Percentiles rank a stretch among this genome's conserved stretches.
Evolutionary conservation across 2,329 filamentous ascomycete species (phyloP).

Genomic region (Epichloe brachyelytri): DNA sequence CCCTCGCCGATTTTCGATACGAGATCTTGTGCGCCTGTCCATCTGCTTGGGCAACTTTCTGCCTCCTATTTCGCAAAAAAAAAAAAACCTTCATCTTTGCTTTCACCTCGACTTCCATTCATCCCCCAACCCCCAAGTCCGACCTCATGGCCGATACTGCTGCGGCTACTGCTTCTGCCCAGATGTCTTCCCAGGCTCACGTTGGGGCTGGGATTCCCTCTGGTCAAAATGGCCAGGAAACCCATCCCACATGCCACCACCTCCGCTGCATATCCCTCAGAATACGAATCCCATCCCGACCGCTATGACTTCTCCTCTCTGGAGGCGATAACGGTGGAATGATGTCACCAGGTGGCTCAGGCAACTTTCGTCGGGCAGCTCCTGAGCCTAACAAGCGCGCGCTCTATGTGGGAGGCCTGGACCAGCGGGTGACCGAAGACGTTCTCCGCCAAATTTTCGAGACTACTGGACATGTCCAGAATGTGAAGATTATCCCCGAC

Average conservation of each 20-base stretch:
- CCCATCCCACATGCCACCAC: constrained; percentile 73
- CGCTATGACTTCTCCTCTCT: constrained; percentile 78
- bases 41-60: not conserved
- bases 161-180: constrained; percentile 45
- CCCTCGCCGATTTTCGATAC: not conserved
- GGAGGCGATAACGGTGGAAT: constrained; percentile 50
- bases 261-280: constrained; percentile 84
- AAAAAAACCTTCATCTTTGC: constrained; percentile 1
- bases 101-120: not conserved
- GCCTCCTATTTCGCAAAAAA: not conserved
- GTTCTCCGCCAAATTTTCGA: constrained; percentile 96
- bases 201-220: constrained; percentile 40
- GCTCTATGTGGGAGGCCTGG: constrained; percentile 87
- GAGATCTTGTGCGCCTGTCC: not conserved
- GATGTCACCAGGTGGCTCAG: constrained; percentile 75
- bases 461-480: constrained; percentile 95
- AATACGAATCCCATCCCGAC: constrained; percentile 94
- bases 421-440: constrained; percentile 91
- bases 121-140: not conserved
- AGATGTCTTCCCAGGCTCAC: constrained; percentile 57
- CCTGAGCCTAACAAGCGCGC: constrained; percentile 98
- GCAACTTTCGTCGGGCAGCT: constrained; percentile 76
- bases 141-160: constrained; percentile 64
- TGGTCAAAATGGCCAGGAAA: constrained; percentile 58
- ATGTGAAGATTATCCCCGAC: constrained; percentile 98